Conservation (phyloP, 2,329 filamentous ascomycete species). For the Colletotrichum sidae region DNA sequence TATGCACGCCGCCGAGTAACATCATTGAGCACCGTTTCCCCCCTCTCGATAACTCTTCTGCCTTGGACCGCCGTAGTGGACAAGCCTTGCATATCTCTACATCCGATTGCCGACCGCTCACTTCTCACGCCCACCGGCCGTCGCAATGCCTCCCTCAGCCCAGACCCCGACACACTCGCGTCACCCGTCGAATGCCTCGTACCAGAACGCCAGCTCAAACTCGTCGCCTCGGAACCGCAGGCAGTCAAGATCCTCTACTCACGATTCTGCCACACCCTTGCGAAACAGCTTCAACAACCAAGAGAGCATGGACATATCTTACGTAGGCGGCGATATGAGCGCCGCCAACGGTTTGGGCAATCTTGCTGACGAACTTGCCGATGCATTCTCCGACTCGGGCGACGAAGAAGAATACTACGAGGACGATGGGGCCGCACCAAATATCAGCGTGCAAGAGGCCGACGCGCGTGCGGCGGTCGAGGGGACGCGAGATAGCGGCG, state of each 20-base stretch:
- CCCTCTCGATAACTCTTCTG: neutral
- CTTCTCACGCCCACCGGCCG: conserved; percentile 1
- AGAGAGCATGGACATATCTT: conserved; percentile 59
- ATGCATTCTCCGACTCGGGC: conserved; percentile 75
- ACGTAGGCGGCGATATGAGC: conserved; percentile 56
- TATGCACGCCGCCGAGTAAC: conserved; percentile 16
- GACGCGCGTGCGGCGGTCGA: conserved; percentile 43
- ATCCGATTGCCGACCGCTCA: conserved; percentile 2
- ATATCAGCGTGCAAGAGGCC: conserved; percentile 42
- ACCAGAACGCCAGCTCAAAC: conserved; percentile 51
- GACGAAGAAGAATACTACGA: conserved; percentile 67
- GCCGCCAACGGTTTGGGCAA: conserved; percentile 75
- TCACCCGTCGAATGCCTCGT: conserved; percentile 62
- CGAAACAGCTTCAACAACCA: conserved; percentile 61
- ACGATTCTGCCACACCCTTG: conserved; percentile 62
- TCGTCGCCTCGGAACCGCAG: conserved; percentile 60
- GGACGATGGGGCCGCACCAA: conserved; percentile 28
- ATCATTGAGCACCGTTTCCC: conserved; percentile 14
- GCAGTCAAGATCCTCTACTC: conserved; percentile 62
- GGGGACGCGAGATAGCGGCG: conserved; percentile 54
- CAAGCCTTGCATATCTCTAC: neutral
- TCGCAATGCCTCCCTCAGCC: conserved; percentile 59
- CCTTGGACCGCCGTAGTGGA: conserved; percentile 11
- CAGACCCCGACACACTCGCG: conserved; percentile 70
- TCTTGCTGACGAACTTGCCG: conserved; percentile 83